These are phyloP conservation scores for Westerdykella aurantiaca DNA, from an alignment of 2,329 filamentous ascomycete genomes.

Conservation along the genomic window DNA sequence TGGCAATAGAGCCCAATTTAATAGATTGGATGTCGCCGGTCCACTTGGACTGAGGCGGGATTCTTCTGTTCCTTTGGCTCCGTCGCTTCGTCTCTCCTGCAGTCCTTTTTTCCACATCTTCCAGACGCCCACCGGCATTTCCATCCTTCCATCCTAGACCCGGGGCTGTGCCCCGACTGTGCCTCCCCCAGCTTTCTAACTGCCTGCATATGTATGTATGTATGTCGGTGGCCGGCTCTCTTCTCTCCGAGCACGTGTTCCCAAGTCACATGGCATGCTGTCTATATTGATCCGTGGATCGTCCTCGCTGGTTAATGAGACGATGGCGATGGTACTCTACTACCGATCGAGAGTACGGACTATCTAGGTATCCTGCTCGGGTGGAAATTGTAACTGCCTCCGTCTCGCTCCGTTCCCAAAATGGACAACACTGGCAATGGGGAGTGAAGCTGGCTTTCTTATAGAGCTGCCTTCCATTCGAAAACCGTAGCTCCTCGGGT, in stretches of 20 bases:
- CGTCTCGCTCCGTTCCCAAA: constrained; percentile 24
- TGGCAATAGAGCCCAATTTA: constrained; percentile 25
- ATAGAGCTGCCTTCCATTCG: constrained; percentile 18
- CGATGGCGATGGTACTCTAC: constrained; percentile 3
- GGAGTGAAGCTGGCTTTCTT: constrained; percentile 13
- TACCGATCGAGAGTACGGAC: background rate
- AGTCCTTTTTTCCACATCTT: constrained; percentile 20
- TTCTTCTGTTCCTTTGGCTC: constrained; percentile 5
- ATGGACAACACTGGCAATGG: constrained; percentile 8
- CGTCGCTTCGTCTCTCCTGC: constrained; percentile 10
- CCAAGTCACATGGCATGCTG: constrained; percentile 1
- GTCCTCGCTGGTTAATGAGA: constrained; percentile 8
- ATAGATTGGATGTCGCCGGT: constrained; percentile 23
- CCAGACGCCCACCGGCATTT: constrained; percentile 27
- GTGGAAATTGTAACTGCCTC: constrained; percentile 8
- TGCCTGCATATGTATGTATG: background rate
- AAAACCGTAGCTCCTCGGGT: background rate
- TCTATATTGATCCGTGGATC: constrained; percentile 12
- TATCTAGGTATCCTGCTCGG: constrained; percentile 1
- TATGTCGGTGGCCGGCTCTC: background rate
- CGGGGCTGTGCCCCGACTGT: background rate
- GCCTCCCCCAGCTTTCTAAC: constrained; percentile 1
- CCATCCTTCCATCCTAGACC: constrained; percentile 1
- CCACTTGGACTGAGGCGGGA: constrained; percentile 2
- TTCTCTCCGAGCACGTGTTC: constrained; percentile 15